Conservation (phyloP, 345 rosid genomes). For the Eutrema heterophyllum region DNA sequence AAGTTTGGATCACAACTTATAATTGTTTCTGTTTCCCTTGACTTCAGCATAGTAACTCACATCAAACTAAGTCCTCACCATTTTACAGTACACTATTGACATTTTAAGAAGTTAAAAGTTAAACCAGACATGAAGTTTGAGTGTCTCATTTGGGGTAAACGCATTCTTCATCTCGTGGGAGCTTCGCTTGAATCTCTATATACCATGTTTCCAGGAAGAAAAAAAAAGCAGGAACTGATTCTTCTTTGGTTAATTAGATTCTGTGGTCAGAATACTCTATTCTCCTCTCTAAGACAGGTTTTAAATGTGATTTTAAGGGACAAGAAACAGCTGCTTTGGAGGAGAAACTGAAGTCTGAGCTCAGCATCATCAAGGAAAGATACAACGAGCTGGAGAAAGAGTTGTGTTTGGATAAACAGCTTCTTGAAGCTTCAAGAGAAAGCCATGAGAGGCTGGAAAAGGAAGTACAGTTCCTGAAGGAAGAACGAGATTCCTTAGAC, state of each 20-base stretch:
- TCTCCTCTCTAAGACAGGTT: constrained; percentile 35
- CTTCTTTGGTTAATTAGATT: not conserved
- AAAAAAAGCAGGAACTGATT: not conserved
- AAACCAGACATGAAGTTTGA: not conserved
- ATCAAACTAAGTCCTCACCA: not conserved
- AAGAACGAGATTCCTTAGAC: constrained; percentile 55
- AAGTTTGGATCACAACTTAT: not conserved
- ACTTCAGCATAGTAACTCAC: not conserved
- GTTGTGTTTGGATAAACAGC: constrained; percentile 37
- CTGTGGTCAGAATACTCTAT: constrained; percentile 9
- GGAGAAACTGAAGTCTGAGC: constrained; percentile 44
- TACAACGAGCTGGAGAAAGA: constrained; percentile 46
- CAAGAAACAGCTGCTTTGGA: constrained; percentile 38
- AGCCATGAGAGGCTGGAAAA: constrained; percentile 47
- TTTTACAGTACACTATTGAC: not conserved
- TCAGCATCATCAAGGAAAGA: constrained; percentile 46
- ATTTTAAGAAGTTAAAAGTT: not conserved
- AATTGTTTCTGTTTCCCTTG: not conserved
- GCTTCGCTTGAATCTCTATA: not conserved
- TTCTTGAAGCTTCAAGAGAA: constrained; percentile 48
- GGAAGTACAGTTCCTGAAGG: constrained; percentile 50
- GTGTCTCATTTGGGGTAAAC: not conserved
- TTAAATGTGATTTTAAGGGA: constrained; percentile 54
- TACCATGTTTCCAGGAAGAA: not conserved
- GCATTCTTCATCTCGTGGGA: not conserved